These are phyloP conservation scores for Plectranthus barbatus DNA, from an alignment of 257 asterid species.

Conservation along the genomic window DNA sequence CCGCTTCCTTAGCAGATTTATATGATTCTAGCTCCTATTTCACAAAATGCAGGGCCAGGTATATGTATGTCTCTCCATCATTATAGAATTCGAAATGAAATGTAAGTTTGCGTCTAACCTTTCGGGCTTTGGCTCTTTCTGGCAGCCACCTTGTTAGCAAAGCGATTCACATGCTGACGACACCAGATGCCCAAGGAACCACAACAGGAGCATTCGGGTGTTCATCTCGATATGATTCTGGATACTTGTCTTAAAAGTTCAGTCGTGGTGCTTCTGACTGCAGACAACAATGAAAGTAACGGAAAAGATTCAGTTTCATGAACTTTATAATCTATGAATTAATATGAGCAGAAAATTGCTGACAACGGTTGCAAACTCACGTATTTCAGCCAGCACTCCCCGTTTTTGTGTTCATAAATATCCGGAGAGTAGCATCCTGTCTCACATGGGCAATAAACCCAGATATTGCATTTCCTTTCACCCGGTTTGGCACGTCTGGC, in stretches of 20 bases:
- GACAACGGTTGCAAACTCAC: constrained; percentile 32
- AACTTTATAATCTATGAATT: background rate
- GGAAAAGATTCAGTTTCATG: background rate
- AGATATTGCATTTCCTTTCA: constrained; percentile 59
- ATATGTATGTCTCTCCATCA: background rate
- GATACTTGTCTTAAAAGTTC: constrained; percentile 63
- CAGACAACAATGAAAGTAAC: constrained; percentile 12
- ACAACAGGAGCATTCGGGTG: constrained; percentile 67
- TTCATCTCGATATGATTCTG: constrained; percentile 59
- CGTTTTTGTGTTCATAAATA: constrained; percentile 67
- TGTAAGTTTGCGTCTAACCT: background rate
- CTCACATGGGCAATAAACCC: constrained; percentile 93
- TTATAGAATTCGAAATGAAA: background rate
- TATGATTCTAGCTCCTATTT: background rate
- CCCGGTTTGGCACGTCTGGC: constrained; percentile 65
- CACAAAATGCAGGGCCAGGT: background rate
- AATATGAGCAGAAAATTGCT: background rate
- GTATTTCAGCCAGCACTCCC: constrained; percentile 95
- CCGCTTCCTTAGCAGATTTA: background rate
- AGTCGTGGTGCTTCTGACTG: constrained; percentile 70
- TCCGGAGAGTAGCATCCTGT: constrained; percentile 89
- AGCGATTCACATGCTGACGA: constrained; percentile 28
- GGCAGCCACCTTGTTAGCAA: background rate
- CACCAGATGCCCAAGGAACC: constrained; percentile 92
- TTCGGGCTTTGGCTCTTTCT: background rate